Percentiles rank a stretch among this genome's conserved stretches.
These are phyloP conservation scores for Chrysophaeum taylorii DNA, from an alignment of 352 stramenopile species.

Conservation along the genomic window DNA sequence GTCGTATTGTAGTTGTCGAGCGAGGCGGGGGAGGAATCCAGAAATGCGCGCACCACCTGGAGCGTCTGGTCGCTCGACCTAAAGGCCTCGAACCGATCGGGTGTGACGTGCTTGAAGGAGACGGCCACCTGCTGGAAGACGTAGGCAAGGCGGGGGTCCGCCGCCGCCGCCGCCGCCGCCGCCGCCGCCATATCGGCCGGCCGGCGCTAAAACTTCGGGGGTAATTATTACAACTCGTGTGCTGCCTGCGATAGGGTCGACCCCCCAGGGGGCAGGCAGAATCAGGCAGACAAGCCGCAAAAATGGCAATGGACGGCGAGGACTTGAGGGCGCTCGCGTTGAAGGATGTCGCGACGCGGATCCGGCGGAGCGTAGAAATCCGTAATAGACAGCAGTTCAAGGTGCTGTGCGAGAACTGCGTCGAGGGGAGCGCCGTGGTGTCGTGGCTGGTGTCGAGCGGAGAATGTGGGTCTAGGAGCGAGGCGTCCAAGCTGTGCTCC, in stretches of 20 bases:
- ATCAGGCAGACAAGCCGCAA: too few species aligned
- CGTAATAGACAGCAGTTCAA: conserved; percentile 23
- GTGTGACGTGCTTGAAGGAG: conserved; percentile 16
- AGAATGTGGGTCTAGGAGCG: background rate
- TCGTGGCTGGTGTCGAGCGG: conserved; percentile 15
- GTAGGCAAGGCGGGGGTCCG: conserved; percentile 11
- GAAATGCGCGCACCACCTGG: background rate
- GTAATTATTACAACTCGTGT: too few species aligned
- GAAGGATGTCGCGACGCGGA: background rate
- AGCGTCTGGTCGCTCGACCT: conserved; percentile 11
- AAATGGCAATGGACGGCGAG: background rate
- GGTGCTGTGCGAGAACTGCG: conserved; percentile 17
- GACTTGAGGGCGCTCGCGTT: background rate
- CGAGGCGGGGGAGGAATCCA: too few species aligned
- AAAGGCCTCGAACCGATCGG: background rate
- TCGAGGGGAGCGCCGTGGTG: conserved; percentile 18
- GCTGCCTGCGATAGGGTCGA: too few species aligned
- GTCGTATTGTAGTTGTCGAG: too few species aligned
- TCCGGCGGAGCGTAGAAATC: conserved; percentile 5
- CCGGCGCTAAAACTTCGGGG: too few species aligned
- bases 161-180: too few species aligned
- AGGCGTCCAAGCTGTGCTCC: conserved; percentile 12
- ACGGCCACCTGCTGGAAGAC: conserved; percentile 12
- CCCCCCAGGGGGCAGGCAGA: too few species aligned
- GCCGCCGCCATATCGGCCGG: background rate